phyloP scores from a whole-genome alignment of 78 protist species.

The Creolimax fragrantissima region DNA sequence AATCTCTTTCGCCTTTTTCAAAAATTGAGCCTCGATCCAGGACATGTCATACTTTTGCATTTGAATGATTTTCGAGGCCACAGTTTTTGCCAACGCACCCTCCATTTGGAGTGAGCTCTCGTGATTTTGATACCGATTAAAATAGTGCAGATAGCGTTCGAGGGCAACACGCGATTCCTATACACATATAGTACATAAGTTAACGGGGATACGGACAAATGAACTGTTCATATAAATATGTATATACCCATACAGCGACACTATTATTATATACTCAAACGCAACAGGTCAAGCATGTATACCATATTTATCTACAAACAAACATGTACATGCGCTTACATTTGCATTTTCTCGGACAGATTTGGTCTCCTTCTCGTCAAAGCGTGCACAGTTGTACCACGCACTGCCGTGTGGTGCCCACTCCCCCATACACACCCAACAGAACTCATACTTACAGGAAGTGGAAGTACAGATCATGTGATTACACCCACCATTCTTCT shows the following conservation, averaged over 20 bases:
- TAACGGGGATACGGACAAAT: not conserved
- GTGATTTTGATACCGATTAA: conserved; percentile 53
- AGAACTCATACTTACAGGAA: conserved; percentile 57
- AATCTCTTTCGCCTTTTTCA: conserved; percentile 29
- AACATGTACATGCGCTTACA: not conserved
- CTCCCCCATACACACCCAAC: conserved; percentile 70
- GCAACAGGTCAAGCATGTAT: too few species aligned
- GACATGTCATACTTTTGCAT: not conserved
- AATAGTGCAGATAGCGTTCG: conserved; percentile 53
- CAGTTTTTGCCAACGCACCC: not conserved
- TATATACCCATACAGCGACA: not conserved
- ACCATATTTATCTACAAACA: not conserved
- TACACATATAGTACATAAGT: not conserved
- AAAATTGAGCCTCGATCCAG: conserved; percentile 45
- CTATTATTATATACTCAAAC: too few species aligned
- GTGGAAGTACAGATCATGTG: conserved; percentile 51
- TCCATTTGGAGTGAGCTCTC: conserved; percentile 24
- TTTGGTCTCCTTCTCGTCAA: conserved; percentile 30
- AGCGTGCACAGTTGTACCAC: conserved; percentile 60
- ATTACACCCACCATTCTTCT: conserved; percentile 84
- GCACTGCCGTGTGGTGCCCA: conserved; percentile 59
- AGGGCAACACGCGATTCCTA: conserved; percentile 17
- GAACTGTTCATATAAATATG: not conserved
- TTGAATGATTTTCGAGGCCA: not conserved
- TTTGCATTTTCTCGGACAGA: not conserved